phyloP scores from a whole-genome alignment of 2,329 filamentous ascomycete species.

The Diaporthe helianthi region DNA sequence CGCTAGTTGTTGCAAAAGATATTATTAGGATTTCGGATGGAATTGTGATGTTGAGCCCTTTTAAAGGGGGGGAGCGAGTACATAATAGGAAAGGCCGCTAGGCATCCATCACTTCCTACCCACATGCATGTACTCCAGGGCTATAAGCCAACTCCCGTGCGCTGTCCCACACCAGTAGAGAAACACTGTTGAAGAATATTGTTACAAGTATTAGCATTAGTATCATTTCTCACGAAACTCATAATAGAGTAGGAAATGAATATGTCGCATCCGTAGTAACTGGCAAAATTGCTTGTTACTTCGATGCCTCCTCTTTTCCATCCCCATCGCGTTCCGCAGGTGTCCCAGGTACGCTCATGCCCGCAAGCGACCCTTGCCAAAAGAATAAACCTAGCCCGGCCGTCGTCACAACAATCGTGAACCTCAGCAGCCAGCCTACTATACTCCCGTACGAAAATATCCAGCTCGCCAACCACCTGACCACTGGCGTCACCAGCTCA shows the following conservation, averaged over 20 bases:
- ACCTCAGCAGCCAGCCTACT: constrained; percentile 24
- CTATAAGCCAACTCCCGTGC: too few species aligned
- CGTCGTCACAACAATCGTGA: constrained; percentile 1
- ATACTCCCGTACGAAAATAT: constrained; percentile 28
- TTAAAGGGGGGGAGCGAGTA: not conserved
- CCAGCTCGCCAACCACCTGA: constrained; percentile 33
- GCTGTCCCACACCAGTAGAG: too few species aligned
- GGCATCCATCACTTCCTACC: not conserved
- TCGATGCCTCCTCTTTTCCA: not conserved
- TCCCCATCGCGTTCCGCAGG: constrained; percentile 7
- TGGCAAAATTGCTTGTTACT: not conserved
- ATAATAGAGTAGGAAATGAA: not conserved
- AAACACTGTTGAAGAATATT: too few species aligned
- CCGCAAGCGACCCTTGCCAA: constrained; percentile 28
- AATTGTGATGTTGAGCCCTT: not conserved
- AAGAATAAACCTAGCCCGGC: constrained; percentile 28
- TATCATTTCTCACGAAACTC: not conserved
- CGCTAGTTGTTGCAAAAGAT: not conserved
- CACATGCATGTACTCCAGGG: too few species aligned
- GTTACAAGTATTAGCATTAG: not conserved
- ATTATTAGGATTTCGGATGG: not conserved
- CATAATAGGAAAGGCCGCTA: not conserved
- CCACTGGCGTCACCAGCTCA: constrained; percentile 30
- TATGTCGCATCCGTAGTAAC: too few species aligned
- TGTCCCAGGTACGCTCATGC: constrained; percentile 25